Conservation (phyloP, 108 stramenopile genomes). For the Licmophora abbreviata region DNA sequence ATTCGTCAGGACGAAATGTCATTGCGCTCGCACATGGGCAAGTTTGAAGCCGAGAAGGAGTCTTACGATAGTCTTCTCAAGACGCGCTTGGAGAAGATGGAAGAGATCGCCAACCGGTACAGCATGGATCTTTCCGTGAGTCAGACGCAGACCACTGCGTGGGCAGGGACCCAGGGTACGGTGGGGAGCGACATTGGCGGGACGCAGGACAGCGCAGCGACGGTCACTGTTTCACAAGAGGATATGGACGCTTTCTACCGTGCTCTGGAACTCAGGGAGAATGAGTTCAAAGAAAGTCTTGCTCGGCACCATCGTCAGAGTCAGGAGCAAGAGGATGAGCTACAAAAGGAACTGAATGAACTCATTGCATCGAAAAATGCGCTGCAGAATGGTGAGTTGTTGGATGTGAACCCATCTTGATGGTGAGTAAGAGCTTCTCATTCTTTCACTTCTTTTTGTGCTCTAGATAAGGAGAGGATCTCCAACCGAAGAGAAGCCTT, state of each 20-base stretch:
- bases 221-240: conserved; percentile 30
- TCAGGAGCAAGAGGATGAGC: conserved; percentile 40
- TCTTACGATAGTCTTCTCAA: conserved; percentile 27
- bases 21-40: conserved; percentile 34
- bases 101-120: conserved; percentile 41
- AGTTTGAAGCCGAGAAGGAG: conserved; percentile 50
- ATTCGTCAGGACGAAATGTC: conserved; percentile 30
- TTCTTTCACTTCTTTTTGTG: not conserved
- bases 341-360: conserved; percentile 49
- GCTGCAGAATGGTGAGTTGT: conserved; percentile 34
- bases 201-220: conserved; percentile 32
- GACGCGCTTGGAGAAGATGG: conserved; percentile 59
- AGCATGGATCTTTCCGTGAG: conserved; percentile 33
- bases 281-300: conserved; percentile 23
- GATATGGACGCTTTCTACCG: conserved; percentile 60
- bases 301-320: conserved; percentile 22
- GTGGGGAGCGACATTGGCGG: not conserved
- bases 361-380: conserved; percentile 44
- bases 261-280: conserved; percentile 34
- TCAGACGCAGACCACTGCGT: conserved; percentile 28
- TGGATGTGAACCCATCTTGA: not conserved
- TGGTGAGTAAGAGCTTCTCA: not conserved
- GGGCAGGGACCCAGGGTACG: not conserved
- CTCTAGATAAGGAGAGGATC: not conserved
- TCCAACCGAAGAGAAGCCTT: too few species aligned